These are phyloP conservation scores for Thalassiosira exigua DNA, from an alignment of 352 stramenopile species.

Conservation along the genomic window DNA sequence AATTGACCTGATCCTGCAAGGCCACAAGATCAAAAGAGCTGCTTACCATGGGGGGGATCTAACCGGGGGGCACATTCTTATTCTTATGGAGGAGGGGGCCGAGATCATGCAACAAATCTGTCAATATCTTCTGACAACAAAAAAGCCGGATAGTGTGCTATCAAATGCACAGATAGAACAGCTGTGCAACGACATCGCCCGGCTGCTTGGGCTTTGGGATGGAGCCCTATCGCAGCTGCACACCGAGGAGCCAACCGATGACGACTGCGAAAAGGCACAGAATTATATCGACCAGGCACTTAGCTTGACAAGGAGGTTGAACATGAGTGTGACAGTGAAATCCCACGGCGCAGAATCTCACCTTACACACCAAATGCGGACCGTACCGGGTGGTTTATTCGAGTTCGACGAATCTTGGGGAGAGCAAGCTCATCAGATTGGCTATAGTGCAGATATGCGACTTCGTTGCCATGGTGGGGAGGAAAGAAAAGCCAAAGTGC, in stretches of 20 bases:
- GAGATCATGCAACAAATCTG: slow-evolving; percentile 2
- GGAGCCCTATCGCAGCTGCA: neutral
- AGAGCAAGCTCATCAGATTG: too few relatives aligned
- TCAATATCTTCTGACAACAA: neutral
- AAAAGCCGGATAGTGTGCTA: neutral
- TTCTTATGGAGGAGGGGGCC: neutral
- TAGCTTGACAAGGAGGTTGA: too few relatives aligned
- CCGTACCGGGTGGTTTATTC: too few relatives aligned
- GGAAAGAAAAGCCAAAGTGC: too few relatives aligned
- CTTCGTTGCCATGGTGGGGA: too few relatives aligned
- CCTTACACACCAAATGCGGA: too few relatives aligned
- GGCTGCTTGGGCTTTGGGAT: neutral
- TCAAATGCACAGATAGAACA: neutral
- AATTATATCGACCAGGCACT: neutral
- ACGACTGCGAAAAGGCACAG: slow-evolving; percentile 1
- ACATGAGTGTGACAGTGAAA: too few relatives aligned
- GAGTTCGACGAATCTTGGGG: too few relatives aligned
- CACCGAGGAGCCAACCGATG: neutral
- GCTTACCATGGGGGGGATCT: slow-evolving; percentile 12
- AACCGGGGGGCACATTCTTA: neutral
- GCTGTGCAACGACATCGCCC: neutral
- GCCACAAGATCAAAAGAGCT: neutral
- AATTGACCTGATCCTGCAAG: neutral
- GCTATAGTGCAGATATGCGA: too few relatives aligned
- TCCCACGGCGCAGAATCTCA: too few relatives aligned